Conservation (phyloP, 768 basidiomycete species). For the Lyophyllum semitale region DNA sequence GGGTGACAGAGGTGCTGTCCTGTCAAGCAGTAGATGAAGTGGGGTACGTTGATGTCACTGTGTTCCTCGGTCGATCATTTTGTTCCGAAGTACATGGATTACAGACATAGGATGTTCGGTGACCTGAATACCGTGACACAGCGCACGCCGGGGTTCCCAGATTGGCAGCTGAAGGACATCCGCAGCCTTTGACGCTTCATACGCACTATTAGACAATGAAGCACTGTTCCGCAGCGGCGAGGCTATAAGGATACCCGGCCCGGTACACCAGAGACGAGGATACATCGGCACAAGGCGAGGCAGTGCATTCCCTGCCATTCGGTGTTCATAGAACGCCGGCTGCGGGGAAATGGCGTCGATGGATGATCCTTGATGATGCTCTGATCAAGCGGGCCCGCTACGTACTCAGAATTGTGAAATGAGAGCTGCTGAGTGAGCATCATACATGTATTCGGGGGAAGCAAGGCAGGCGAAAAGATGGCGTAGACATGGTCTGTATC, state of each 20-base stretch:
- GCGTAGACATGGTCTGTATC: background rate
- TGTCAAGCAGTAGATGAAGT: too few relatives aligned
- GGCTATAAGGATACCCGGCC: too few relatives aligned
- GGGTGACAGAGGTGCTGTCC: background rate
- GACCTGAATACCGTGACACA: too few relatives aligned
- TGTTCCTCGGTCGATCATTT: background rate
- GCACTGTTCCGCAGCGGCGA: too few relatives aligned
- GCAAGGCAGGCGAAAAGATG: background rate
- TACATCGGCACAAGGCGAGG: background rate
- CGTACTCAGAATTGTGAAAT: background rate
- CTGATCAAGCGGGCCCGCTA: background rate
- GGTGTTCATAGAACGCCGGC: background rate
- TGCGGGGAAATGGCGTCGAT: background rate
- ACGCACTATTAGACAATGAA: too few relatives aligned
- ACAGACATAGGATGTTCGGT: too few relatives aligned
- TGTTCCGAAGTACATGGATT: background rate
- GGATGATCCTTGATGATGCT: background rate
- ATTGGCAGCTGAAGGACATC: too few relatives aligned
- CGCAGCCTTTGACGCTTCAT: too few relatives aligned
- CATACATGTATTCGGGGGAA: background rate
- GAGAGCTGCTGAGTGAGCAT: background rate
- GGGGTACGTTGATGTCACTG: background rate
- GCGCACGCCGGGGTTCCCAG: too few relatives aligned
- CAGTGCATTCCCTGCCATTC: background rate
- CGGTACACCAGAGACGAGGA: background rate